Evolutionary conservation across 2,329 filamentous ascomycete species (phyloP), one percentile per base, ranked within the genome.

Genomic region (Chrysoporthe puriensis): DNA sequence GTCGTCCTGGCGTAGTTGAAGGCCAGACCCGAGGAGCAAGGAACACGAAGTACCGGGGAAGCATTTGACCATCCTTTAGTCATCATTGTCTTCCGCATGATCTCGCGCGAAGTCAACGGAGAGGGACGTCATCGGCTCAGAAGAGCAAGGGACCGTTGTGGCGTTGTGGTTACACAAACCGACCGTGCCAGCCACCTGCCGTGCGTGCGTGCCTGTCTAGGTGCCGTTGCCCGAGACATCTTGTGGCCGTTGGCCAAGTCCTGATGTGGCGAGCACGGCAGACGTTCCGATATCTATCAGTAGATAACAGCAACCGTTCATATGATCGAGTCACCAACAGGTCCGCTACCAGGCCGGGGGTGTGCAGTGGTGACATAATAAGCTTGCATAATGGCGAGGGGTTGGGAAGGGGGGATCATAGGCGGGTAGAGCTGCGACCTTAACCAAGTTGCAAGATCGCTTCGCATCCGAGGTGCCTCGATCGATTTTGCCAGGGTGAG

Each of bases 351-450:
- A 54, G 40, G 40, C 58, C 32, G 54, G 34, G 36, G 56, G 63
- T 57, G 61, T 61, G 46, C 63, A 66, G 36, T 16, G 14, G 57
- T 66, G 63, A 66, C 63, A 60, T 54, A 61, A 66, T 63, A 36
- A 36, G 34, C 26, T 48, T 50, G n/a, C 43, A 50, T 62, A n/a
- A 46, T 62, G 18, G 14, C 4, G 3, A 9, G 40, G 40, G 50
- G 4, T 57, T 57, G 52, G 52, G 26, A 6, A 13, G 3, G 50
- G 21, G 26, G 21, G 50, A 11, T 18, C 48, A 9, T 7, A 43
- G 52, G 11, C 57, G 57, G 48, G 3, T 16, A 26, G 26, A 26
- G 26, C 44, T 62, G 60, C 26, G 32, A 62, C 32, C 46, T 16
- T 9, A 11, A 48, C 60, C 60, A 50, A 42, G 32, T 62, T 62